A percentile compares a stretch with the other conserved stretches of the same genome.
These are phyloP conservation scores for Atractiella rhizophila DNA, from an alignment of 768 basidiomycete genomes.

Conservation along the genomic window DNA sequence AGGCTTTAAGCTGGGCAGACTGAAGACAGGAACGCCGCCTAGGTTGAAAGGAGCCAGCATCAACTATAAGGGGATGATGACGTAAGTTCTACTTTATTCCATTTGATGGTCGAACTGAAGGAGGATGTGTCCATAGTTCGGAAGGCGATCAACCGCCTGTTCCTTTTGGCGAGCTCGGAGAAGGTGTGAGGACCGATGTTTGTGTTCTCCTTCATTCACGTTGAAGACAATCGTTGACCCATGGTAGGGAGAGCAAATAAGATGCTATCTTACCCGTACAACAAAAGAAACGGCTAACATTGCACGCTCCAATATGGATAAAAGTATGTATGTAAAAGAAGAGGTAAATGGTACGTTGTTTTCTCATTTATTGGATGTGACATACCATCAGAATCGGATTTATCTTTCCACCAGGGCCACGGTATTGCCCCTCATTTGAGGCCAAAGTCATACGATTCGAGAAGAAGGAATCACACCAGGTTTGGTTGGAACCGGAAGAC, in stretches of 20 bases:
- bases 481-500: constrained; percentile 83
- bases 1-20: constrained; percentile 54
- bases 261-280: constrained; percentile 58
- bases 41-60: constrained; percentile 46
- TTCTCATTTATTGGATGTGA: background rate
- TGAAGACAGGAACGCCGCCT: constrained; percentile 64
- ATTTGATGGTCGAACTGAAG: no score
- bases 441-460: constrained; percentile 60
- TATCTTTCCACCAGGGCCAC: constrained; percentile 33
- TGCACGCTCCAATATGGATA: constrained; percentile 47
- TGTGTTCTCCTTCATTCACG: constrained; percentile 13
- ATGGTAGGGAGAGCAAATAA: constrained; percentile 41
- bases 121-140: no score
- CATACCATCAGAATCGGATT: background rate
- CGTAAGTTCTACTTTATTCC: constrained; percentile 23
- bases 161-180: constrained; percentile 54
- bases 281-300: constrained; percentile 46
- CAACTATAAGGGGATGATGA: constrained; percentile 35
- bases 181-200: constrained; percentile 44
- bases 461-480: constrained; percentile 39
- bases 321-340: constrained; percentile 64
- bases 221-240: background rate
- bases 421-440: constrained; percentile 77
- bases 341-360: constrained; percentile 42
- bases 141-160: constrained; percentile 37